These are phyloP conservation scores for Xerocomellus amylosporus DNA, from an alignment of 768 basidiomycete species.

Conservation along the genomic window DNA sequence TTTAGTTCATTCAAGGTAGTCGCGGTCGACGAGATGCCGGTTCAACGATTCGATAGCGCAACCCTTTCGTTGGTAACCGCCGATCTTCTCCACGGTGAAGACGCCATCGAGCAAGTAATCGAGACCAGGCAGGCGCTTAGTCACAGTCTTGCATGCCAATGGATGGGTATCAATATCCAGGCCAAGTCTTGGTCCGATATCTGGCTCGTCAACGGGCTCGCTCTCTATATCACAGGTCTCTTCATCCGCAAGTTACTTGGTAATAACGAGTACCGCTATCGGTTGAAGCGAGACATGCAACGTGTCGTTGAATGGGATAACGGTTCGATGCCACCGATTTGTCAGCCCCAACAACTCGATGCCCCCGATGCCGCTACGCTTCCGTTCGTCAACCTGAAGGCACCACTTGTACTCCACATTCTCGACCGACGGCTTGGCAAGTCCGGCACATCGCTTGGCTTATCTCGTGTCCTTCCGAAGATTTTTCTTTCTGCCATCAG, in stretches of 20 bases:
- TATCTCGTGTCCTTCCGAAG: constrained; percentile 93
- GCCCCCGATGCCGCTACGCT: constrained; percentile 78
- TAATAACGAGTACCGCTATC: constrained; percentile 95
- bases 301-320: constrained; percentile 85
- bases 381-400: constrained; percentile 92
- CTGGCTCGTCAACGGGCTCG: constrained; percentile 96
- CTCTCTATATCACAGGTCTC: constrained; percentile 84
- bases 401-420: constrained; percentile 94
- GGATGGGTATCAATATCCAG: constrained; percentile 95
- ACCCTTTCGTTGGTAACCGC: constrained; percentile 75
- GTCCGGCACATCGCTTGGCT: constrained; percentile 89
- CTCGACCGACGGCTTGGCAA: constrained; percentile 92
- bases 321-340: constrained; percentile 88
- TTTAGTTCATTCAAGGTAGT: constrained; percentile 93
- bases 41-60: constrained; percentile 80
- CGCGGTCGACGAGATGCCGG: constrained; percentile 86
- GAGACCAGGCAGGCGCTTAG: constrained; percentile 84
- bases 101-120: constrained; percentile 89
- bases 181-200: constrained; percentile 91
- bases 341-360: constrained; percentile 80
- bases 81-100: constrained; percentile 83
- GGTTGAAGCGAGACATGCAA: constrained; percentile 95
- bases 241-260: constrained; percentile 87
- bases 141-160: constrained; percentile 91
- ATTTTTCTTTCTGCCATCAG: constrained; percentile 91